phyloP scores from a whole-genome alignment of 1,284 basidiomycete species.

The Anthracocystis setariae region DNA sequence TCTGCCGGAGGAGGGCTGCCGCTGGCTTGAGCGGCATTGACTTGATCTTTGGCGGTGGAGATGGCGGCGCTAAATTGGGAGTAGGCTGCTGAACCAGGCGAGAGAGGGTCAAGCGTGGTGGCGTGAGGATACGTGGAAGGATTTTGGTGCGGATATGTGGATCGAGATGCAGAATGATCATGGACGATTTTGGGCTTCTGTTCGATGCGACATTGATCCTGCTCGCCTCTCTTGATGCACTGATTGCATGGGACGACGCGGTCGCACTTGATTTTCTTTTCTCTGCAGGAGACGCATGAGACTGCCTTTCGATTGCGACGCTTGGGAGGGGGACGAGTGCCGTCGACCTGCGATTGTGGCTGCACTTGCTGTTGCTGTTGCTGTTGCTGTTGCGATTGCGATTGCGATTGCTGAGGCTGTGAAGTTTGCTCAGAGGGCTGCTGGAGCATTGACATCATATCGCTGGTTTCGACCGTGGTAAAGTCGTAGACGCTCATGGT shows the following conservation, averaged over 20 bases:
- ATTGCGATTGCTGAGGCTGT: conserved; percentile 5
- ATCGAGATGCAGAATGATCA: conserved; percentile 9
- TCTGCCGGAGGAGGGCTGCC: conserved; percentile 47
- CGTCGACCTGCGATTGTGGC: conserved; percentile 17
- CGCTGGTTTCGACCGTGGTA: conserved; percentile 14
- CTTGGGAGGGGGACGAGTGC: conserved; percentile 47
- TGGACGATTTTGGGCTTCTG: conserved; percentile 48
- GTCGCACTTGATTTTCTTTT: conserved; percentile 66
- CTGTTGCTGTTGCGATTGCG: conserved; percentile 2
- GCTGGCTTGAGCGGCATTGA: conserved; percentile 26
- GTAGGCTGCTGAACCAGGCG: conserved; percentile 33
- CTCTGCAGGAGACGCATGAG: conserved; percentile 58
- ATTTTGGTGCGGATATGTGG: conserved; percentile 13
- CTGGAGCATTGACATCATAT: conserved; percentile 14
- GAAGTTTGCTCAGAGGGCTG: conserved; percentile 5
- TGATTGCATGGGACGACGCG: conserved; percentile 63
- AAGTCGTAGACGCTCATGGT: conserved; percentile 23
- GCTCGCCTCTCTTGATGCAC: conserved; percentile 64
- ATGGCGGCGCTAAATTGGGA: conserved; percentile 45
- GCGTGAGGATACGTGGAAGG: conserved; percentile 4
- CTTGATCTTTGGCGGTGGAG: conserved; percentile 31
- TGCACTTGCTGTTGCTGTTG: conserved; percentile 10
- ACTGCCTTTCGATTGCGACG: conserved; percentile 62
- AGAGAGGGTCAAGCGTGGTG: conserved; percentile 26
- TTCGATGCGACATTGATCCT: conserved; percentile 55